Percentiles rank a stretch among this genome's conserved stretches.
Conservation (phyloP, 2,329 filamentous ascomycete species). For the Verticillium tricorpus region DNA sequence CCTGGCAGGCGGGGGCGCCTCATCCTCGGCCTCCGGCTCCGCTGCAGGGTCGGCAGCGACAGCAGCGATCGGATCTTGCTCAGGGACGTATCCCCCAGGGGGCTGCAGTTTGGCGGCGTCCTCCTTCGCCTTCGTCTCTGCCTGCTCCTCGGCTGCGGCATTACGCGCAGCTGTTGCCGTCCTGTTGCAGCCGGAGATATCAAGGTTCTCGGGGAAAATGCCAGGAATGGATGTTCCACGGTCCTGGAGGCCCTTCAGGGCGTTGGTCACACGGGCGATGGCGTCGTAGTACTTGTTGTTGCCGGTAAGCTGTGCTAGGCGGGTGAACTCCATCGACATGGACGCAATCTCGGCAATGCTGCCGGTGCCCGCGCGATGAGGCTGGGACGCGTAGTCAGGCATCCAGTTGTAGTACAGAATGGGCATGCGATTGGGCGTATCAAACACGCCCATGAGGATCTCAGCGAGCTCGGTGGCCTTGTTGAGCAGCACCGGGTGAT, state of each 20-base stretch:
- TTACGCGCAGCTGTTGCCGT: slow-evolving; percentile 30
- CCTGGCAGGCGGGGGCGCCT: neutral
- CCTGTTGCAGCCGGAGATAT: slow-evolving; percentile 73
- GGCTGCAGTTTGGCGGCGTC: neutral
- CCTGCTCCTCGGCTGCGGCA: slow-evolving; percentile 25
- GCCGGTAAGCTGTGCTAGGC: slow-evolving; percentile 79
- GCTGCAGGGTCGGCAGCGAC: neutral
- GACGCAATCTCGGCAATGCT: slow-evolving; percentile 71
- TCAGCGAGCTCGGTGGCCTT: slow-evolving; percentile 79
- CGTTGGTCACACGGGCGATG: slow-evolving; percentile 78
- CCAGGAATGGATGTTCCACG: slow-evolving; percentile 65
- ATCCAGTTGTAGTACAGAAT: slow-evolving; percentile 76
- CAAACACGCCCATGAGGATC: slow-evolving; percentile 76
- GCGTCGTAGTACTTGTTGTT: slow-evolving; percentile 86
- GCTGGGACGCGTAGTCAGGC: slow-evolving; percentile 57
- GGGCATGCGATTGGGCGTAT: slow-evolving; percentile 93
- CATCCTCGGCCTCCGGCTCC: neutral
- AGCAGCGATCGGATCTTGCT: neutral
- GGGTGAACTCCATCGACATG: slow-evolving; percentile 82
- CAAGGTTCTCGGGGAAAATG: slow-evolving; percentile 73
- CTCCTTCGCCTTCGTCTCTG: slow-evolving; percentile 24
- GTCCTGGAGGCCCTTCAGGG: slow-evolving; percentile 70
- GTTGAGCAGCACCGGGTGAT: slow-evolving; percentile 63
- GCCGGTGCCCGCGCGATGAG: slow-evolving; percentile 57
- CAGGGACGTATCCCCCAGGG: neutral